Evolutionary conservation across 805 yeast species (phyloP).

Genomic region (Nakazawaea sp.): DNA sequence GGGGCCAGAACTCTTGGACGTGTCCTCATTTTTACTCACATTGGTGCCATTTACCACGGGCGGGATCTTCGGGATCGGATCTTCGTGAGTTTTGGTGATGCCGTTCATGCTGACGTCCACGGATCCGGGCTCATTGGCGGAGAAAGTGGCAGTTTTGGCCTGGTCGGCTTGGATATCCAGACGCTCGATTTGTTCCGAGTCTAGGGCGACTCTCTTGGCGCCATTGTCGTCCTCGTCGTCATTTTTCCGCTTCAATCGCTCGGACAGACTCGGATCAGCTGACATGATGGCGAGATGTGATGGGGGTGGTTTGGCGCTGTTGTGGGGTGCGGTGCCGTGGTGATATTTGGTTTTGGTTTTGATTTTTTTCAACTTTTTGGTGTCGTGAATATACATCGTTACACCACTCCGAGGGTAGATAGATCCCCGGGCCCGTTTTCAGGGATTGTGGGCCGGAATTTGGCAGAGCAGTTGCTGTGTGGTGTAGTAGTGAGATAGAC

Average conservation of each 20-base stretch:
- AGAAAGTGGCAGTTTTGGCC: conserved; percentile 28
- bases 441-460: no score
- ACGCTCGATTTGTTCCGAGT: conserved; percentile 46
- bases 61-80: background rate
- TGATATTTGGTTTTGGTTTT: no score
- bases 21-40: background rate
- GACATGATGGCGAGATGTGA: no score
- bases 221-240: conserved; percentile 54
- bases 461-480: no score
- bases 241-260: conserved; percentile 62
- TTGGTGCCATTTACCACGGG: background rate
- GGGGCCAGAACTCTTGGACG: conserved; percentile 16
- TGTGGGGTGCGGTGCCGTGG: no score
- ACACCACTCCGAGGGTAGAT: no score
- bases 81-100: conserved; percentile 1
- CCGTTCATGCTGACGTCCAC: background rate
- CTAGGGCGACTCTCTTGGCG: conserved; percentile 65
- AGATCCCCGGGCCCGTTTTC: no score
- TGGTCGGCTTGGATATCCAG: conserved; percentile 34
- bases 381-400: no score
- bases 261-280: no score
- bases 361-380: no score
- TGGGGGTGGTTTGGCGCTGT: no score
- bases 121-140: background rate
- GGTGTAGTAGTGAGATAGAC: no score